Base-by-base conservation (phyloP, 768 basidiomycete genomes). In the Amanita pseudoporphyria region DNA sequence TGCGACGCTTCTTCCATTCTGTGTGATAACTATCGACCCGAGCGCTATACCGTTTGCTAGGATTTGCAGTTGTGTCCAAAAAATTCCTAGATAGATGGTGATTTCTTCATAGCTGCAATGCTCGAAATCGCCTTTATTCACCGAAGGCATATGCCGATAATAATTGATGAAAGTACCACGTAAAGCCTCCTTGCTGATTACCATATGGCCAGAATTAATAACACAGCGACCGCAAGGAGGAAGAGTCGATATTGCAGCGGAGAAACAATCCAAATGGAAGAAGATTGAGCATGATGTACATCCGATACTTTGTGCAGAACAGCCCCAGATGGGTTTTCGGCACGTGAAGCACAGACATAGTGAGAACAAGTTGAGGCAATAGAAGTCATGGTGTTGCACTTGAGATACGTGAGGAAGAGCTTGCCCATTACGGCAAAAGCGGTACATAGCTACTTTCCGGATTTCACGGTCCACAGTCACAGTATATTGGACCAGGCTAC, bases 301-400 rank as follows among this genome's bases (percentile, higher is more conserved):
- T 44, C 74, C 76, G 18, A 83, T 57, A 2, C 78, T 84, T 61
- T 91, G 88, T 31, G 63, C 64, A 12, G 69, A 63, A 42, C 66
- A 71, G 2, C 87, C 89, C 87, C 88, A 91, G 9, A 91, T 69
- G 1, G 89, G 89, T 37, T 72, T 63, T 16, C 64, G 70, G 60
- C 89, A 93, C 3, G 72, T 59, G 52, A 76, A 71, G 59, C 89
- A 93, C 7, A 84, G 70, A n/a, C 77, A 76, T 6, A 90, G 63
- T 21, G 79, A 84, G 65, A 91, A 90, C 37, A 87, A 62, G 56
- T 84, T 89, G 52, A 80, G 74, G 7, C 65, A 57, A 35, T 65
- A 62, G 60, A 91, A 82, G 1, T 59, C 56, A 58, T 90, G 87
- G 28, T 67, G 59, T 12, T 67, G 65, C 28, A 60, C 57, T 42